Conservation (phyloP, 345 rosid genomes). For the Clausena lansium region DNA sequence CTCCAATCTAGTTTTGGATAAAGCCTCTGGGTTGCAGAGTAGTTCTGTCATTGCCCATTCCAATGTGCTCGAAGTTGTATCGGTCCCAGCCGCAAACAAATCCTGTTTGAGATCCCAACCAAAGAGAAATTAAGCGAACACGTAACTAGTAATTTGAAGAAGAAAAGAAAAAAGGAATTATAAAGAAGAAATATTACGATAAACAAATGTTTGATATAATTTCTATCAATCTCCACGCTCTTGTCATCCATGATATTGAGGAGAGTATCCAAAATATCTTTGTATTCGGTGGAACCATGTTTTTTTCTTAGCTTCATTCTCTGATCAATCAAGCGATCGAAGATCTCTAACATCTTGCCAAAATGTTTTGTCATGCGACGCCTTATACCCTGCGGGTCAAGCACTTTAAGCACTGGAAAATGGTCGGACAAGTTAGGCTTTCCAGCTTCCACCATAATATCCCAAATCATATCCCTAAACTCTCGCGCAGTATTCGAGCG, state of each 20-base stretch:
- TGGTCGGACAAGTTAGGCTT: slow-evolving; percentile 38
- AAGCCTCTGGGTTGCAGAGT: slow-evolving; percentile 27
- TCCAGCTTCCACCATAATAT: slow-evolving; percentile 20
- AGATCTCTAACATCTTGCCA: slow-evolving; percentile 22
- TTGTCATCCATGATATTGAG: slow-evolving; percentile 24
- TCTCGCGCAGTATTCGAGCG: slow-evolving; percentile 14
- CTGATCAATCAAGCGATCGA: slow-evolving; percentile 25
- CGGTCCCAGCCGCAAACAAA: slow-evolving; percentile 44
- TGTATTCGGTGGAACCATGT: neutral
- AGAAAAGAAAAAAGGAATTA: too few relatives aligned
- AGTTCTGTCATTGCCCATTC: slow-evolving; percentile 64
- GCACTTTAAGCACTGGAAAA: slow-evolving; percentile 27
- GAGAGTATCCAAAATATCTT: slow-evolving; percentile 41
- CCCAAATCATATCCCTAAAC: slow-evolving; percentile 19
- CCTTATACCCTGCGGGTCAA: slow-evolving; percentile 34
- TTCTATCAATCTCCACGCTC: slow-evolving; percentile 21
- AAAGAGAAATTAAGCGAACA: too few relatives aligned
- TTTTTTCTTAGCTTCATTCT: slow-evolving; percentile 20
- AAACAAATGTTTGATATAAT: slow-evolving; percentile 29
- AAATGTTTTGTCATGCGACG: slow-evolving; percentile 15
- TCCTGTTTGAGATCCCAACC: slow-evolving; percentile 19
- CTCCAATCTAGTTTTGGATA: slow-evolving; percentile 35
- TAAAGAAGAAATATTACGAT: slow-evolving; percentile 16
- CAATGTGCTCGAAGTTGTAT: slow-evolving; percentile 45
- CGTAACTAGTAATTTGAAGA: neutral